Evolutionary conservation across 2,329 filamentous ascomycete genomes (phyloP), one percentile per base, ranked within the genome.

Genomic region (Paramyrothecium sp.): DNA sequence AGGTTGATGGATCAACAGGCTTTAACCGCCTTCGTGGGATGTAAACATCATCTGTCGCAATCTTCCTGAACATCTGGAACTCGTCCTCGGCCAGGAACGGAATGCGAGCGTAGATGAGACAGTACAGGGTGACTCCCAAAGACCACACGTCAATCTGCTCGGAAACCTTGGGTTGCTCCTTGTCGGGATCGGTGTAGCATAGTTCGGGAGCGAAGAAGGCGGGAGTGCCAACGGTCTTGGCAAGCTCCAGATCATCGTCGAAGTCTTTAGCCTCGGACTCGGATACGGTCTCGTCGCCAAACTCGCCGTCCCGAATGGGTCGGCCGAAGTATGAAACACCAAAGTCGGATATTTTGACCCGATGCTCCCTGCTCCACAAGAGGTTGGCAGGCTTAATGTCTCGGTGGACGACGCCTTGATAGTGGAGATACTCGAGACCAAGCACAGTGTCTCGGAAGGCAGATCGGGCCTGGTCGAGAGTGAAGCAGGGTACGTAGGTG

Each of bases 121-220:
- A 97, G 75, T 97, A 99, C 2, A 99, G 83, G 0, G 95, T 99
- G 20, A 99, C 92, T 21, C 95, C 95, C 21, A 99, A 81, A 12
- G 95, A 97, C 95, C 95, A 99, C 17, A 99, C 89, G 69, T 99
- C 95, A 64, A 99, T 97, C 66, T 96, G 91, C 66, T 92, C 91
- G 4, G 92, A 97, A 44, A 99, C 88, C 76, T 82, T 94, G 63
- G 83, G 92, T 66, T 83, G 89, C 68, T 82, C 86, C 65, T 75
- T 81, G 60, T 86, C 88, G 22, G 87, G 75, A 60, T 95, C 92
- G 2, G 91, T 96, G 71, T 93, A 95, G 75, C 95, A 99, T 38
- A 99, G 82, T 72, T 99, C 95, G 3, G 95, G 95, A 2, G 95
- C 95, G 69, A 97, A 99, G 75, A 99, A 99, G 1, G 94, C 95